phyloP scores from a whole-genome alignment of 352 stramenopile genomes.

The Globisporangium sylvaticum region DNA sequence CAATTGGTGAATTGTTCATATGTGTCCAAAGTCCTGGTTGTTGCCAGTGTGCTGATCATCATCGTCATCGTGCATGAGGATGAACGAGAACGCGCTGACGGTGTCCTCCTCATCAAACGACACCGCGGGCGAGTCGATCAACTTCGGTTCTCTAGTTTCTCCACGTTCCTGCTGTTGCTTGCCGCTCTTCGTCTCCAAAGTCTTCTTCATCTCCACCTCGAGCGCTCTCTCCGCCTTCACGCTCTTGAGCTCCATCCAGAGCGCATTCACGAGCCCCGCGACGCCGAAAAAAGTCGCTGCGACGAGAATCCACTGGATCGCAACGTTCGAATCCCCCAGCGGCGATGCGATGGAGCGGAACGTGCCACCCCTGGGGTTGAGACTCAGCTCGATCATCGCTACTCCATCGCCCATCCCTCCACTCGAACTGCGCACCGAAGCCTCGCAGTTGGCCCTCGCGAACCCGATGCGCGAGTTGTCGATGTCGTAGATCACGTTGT shows the following conservation, averaged over 20 bases:
- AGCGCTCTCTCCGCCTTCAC: not conserved
- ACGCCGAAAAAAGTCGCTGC: slow-evolving; percentile 37
- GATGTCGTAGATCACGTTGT: slow-evolving; percentile 82
- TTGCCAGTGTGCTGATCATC: not conserved
- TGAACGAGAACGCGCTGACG: slow-evolving; percentile 36
- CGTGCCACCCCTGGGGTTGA: slow-evolving; percentile 54
- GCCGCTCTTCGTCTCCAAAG: not conserved
- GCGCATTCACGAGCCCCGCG: slow-evolving; percentile 42
- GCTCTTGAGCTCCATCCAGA: slow-evolving; percentile 39
- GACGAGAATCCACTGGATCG: slow-evolving; percentile 37
- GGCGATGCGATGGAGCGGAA: slow-evolving; percentile 27
- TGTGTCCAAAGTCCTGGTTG: not conserved
- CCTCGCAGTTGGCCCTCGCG: slow-evolving; percentile 48
- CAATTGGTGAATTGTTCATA: not conserved
- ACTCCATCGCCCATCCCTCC: slow-evolving; percentile 7
- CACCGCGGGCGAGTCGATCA: not conserved
- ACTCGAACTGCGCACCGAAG: not conserved
- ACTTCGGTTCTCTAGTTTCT: not conserved
- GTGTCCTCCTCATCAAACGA: slow-evolving; percentile 5
- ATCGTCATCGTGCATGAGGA: slow-evolving; percentile 45
- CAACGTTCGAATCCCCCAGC: slow-evolving; percentile 31
- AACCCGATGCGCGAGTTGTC: slow-evolving; percentile 71
- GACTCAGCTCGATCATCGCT: slow-evolving; percentile 40
- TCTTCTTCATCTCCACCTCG: not conserved
- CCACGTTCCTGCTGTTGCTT: not conserved